A percentile compares a stretch with the other conserved stretches of the same genome.
These are phyloP conservation scores for Botrytis pseudocinerea DNA, from an alignment of 2,329 filamentous ascomycete genomes.

Conservation along the genomic window DNA sequence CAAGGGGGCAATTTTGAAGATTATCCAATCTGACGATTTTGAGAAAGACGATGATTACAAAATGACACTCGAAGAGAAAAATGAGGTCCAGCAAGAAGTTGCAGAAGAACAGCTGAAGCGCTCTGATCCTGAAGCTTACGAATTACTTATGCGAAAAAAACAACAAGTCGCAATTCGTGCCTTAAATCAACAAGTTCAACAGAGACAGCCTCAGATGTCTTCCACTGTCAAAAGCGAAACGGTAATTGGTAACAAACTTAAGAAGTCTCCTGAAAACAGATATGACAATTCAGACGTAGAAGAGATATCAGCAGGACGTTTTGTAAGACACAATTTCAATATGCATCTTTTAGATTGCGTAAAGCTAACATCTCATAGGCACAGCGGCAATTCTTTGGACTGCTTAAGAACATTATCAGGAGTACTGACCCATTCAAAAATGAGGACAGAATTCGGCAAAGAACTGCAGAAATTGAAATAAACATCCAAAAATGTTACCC, in stretches of 20 bases:
- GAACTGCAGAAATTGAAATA: neutral
- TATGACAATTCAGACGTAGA: neutral
- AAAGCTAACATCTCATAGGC: slow-evolving; percentile 6
- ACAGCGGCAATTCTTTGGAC: neutral
- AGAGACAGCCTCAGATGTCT: neutral
- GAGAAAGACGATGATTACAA: slow-evolving; percentile 66
- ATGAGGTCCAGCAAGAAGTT: slow-evolving; percentile 52
- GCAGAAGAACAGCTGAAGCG: slow-evolving; percentile 40
- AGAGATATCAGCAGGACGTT: neutral
- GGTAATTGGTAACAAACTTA: neutral
- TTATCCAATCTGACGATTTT: slow-evolving; percentile 71
- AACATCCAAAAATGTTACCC: neutral
- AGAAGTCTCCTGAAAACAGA: neutral
- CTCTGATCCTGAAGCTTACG: slow-evolving; percentile 32
- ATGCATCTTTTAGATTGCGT: neutral
- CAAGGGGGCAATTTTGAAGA: slow-evolving; percentile 49
- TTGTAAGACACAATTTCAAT: slow-evolving; percentile 1
- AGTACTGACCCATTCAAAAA: neutral
- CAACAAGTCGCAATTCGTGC: neutral
- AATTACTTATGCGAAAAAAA: slow-evolving; percentile 10
- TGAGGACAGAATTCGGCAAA: neutral
- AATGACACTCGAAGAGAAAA: slow-evolving; percentile 61
- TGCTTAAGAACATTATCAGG: neutral
- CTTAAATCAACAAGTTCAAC: neutral
- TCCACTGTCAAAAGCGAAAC: slow-evolving; percentile 4